These are phyloP conservation scores for Claviceps arundinis DNA, from an alignment of 2,329 filamentous ascomycete genomes.

Conservation along the genomic window DNA sequence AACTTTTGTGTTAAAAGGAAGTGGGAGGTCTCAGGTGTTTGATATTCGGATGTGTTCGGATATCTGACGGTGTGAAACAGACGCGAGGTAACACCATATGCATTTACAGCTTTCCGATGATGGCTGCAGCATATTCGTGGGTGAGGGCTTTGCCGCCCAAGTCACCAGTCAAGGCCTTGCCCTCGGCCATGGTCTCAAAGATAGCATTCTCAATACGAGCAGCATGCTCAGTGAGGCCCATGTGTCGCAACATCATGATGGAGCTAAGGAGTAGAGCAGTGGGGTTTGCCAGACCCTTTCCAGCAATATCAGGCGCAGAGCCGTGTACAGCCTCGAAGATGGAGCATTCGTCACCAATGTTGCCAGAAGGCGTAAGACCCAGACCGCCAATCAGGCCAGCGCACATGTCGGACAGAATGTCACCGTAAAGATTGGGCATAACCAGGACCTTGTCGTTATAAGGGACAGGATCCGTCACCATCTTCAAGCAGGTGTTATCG, in stretches of 20 bases:
- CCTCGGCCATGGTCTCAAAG: conserved; percentile 89
- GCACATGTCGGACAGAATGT: conserved; percentile 99
- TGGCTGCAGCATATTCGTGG: conserved; percentile 81
- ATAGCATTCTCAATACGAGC: conserved; percentile 84
- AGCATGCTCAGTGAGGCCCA: conserved; percentile 79
- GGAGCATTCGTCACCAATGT: conserved; percentile 98
- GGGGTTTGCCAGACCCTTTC: conserved; percentile 92
- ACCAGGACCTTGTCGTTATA: conserved; percentile 99
- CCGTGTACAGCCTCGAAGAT: conserved; percentile 99
- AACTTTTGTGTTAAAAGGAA: neutral
- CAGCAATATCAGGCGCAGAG: conserved; percentile 90
- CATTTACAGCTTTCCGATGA: conserved; percentile 58
- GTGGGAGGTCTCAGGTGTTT: conserved; percentile 5
- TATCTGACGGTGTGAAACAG: neutral
- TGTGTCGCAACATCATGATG: conserved; percentile 99
- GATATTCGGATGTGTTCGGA: neutral
- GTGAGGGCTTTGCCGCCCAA: conserved; percentile 95
- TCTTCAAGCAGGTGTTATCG: conserved; percentile 98
- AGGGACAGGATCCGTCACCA: conserved; percentile 86
- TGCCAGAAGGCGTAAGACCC: conserved; percentile 90
- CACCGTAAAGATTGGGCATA: conserved; percentile 96
- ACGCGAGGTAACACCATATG: neutral
- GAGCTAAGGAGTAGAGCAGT: conserved; percentile 88
- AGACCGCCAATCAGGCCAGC: conserved; percentile 96
- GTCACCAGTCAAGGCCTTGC: conserved; percentile 92